Conservation (phyloP, 768 basidiomycete species). For the Udeniomyces megalosporus region DNA sequence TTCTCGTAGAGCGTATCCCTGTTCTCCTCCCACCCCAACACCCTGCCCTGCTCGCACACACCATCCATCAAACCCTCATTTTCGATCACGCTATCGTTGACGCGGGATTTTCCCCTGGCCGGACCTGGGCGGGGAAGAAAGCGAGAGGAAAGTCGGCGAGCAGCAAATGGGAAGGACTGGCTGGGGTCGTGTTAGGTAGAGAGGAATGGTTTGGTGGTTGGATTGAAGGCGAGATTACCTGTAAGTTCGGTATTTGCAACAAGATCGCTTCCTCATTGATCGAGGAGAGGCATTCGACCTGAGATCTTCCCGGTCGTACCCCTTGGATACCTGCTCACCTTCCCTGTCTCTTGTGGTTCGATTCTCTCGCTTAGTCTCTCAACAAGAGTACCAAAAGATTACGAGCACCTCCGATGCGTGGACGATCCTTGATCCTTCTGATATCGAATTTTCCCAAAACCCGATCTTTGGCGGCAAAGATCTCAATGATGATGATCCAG, state of each 20-base stretch:
- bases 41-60: constrained; percentile 81
- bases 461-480: too few relatives aligned
- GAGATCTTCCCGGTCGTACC: not conserved
- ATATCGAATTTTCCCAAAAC: constrained; percentile 1
- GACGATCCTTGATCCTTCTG: constrained; percentile 39
- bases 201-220: constrained; percentile 82
- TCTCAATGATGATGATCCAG: constrained; percentile 41
- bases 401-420: constrained; percentile 71
- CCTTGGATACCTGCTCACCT: not conserved
- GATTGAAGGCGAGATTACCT: constrained; percentile 74
- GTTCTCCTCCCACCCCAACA: constrained; percentile 42
- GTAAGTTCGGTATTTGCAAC: constrained; percentile 36
- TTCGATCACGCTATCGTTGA: constrained; percentile 69
- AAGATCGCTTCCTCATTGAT: not conserved
- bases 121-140: constrained; percentile 35
- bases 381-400: constrained; percentile 70
- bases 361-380: constrained; percentile 46
- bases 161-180: constrained; percentile 54
- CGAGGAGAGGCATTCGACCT: not conserved
- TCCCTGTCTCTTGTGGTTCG: not conserved
- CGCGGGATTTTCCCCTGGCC: constrained; percentile 49
- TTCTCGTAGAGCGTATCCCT: constrained; percentile 59
- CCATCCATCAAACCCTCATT: constrained; percentile 74
- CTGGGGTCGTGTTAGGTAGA: constrained; percentile 62
- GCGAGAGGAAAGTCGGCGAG: constrained; percentile 12